Base-by-base conservation (phyloP, 768 basidiomycete genomes). In the Termitomyces sp. region DNA sequence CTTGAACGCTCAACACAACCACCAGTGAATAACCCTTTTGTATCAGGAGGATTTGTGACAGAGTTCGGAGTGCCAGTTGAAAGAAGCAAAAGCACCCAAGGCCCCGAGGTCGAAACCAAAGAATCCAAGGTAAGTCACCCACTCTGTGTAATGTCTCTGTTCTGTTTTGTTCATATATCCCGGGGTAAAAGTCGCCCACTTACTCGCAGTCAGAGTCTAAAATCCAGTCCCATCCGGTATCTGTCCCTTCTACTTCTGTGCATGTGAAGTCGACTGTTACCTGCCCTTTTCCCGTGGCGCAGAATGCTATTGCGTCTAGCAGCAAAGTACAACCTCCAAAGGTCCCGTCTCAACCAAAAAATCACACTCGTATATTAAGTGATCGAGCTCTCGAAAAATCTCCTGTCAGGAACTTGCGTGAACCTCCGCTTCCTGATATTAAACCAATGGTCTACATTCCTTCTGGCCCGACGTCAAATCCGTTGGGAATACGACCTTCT, bases 401-500 rank as follows among this genome's bases (percentile, higher is more conserved):
- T 51, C 62, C 61, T 2, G 50, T 39, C 4, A 49, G 37, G 37
- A 28, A 42, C 54, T 52, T 34, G 24, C 31, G 7, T 47, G 44
- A 34, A n/a, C 66, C 69, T 12, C 63, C 74, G 42, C 68, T 71
- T n/a, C 77, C 72, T 15, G 74, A 74, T 39, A 65, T 69, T 7
- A 75, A 72, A 60, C 61, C 72, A 3, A 55, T 78, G 24, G 74
- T 72, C 2, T 74, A 72, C 58, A 74, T 78, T 34, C 64, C 75
- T n/a, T 62, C 70, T 7, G 77, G 76, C 12, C 73, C 81, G 9
- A 65, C 74, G 26, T 76, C 73, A 0, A 86, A 86, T 64, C 83
- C 84, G 24, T 67, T 86, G 41, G 75, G 73, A 48, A 85, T 86
- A 54, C 73, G 76, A 26, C 81, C 85, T 15, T 80, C 83, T 15